phyloP scores from a whole-genome alignment of 1,284 basidiomycete species.

The Vanrija sp. region DNA sequence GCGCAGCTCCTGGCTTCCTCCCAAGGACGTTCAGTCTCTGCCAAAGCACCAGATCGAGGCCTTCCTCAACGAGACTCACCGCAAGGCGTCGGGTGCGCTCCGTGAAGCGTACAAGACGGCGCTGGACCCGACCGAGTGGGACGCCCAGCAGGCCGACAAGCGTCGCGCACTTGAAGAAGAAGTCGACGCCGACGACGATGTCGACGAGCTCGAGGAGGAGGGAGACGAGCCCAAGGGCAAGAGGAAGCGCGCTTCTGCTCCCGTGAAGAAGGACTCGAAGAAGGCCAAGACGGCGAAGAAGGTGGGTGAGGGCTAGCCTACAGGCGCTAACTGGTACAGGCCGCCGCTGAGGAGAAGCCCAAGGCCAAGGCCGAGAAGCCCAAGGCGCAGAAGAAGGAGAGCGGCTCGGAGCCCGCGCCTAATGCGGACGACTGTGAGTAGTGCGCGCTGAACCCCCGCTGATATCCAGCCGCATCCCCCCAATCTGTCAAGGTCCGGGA shows the following conservation, averaged over 20 bases:
- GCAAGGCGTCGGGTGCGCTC: conserved; percentile 72
- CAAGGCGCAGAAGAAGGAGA: conserved; percentile 17
- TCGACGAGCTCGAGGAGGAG: conserved; percentile 57
- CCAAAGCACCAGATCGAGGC: conserved; percentile 75
- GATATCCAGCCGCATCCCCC: conserved; percentile 36
- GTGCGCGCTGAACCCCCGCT: background rate
- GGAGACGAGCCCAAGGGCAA: conserved; percentile 58
- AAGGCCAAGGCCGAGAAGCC: conserved; percentile 52
- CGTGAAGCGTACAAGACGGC: conserved; percentile 77
- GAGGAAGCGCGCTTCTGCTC: conserved; percentile 52
- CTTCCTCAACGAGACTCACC: conserved; percentile 65
- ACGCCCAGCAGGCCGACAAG: conserved; percentile 52
- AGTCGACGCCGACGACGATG: conserved; percentile 58
- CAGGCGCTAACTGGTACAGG: background rate
- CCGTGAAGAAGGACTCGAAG: conserved; percentile 52
- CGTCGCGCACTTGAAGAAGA: conserved; percentile 58
- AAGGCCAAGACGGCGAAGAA: conserved; percentile 53
- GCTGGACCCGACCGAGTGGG: conserved; percentile 71
- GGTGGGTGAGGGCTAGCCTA: conserved; percentile 15
- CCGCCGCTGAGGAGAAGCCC: conserved; percentile 37
- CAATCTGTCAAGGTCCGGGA: conserved; percentile 73
- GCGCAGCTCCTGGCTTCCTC: conserved; percentile 73
- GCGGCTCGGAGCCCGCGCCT: conserved; percentile 19
- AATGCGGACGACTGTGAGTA: conserved; percentile 35
- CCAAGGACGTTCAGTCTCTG: conserved; percentile 76